phyloP scores from a whole-genome alignment of 2,329 filamentous ascomycete genomes.

The Decorospora gaudefroyi region DNA sequence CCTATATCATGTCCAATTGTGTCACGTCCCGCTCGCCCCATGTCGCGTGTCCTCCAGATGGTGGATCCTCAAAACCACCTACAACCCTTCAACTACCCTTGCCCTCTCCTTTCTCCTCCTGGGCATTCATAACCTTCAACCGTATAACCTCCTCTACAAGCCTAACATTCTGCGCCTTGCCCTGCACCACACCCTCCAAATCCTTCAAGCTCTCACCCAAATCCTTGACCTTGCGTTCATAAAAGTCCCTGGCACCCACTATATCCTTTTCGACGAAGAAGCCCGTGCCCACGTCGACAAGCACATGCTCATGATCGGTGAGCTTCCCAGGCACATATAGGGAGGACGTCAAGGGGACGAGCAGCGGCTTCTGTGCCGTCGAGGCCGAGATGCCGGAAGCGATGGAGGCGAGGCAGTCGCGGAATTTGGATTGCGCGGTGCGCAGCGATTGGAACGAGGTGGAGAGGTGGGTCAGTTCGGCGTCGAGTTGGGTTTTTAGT shows the following conservation, averaged over 20 bases:
- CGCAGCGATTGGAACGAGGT: slow-evolving; percentile 87
- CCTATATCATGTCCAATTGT: not conserved
- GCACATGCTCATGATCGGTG: slow-evolving; percentile 50
- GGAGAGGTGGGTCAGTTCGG: slow-evolving; percentile 93
- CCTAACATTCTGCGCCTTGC: slow-evolving; percentile 82
- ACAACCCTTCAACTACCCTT: slow-evolving; percentile 26
- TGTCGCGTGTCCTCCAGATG: not conserved
- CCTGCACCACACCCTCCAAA: slow-evolving; percentile 68
- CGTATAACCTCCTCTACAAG: slow-evolving; percentile 77
- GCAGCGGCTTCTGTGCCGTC: slow-evolving; percentile 61
- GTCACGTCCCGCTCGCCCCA: not conserved
- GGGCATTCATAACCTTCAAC: slow-evolving; percentile 44
- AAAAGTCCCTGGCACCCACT: slow-evolving; percentile 67
- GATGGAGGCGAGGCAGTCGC: slow-evolving; percentile 83
- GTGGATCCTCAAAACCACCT: not conserved
- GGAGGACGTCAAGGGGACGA: slow-evolving; percentile 94
- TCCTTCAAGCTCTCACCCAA: slow-evolving; percentile 67
- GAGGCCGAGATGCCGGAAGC: slow-evolving; percentile 58
- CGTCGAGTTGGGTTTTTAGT: slow-evolving; percentile 94
- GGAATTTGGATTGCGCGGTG: slow-evolving; percentile 87
- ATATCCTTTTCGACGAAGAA: slow-evolving; percentile 88
- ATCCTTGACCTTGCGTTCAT: slow-evolving; percentile 69
- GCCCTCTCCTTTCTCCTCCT: slow-evolving; percentile 35
- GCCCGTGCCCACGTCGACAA: slow-evolving; percentile 92
- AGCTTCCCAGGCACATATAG: slow-evolving; percentile 89